Evolutionary conservation across 2,329 filamentous ascomycete genomes (phyloP).

Genomic region (Fusarium keratoplasticum): DNA sequence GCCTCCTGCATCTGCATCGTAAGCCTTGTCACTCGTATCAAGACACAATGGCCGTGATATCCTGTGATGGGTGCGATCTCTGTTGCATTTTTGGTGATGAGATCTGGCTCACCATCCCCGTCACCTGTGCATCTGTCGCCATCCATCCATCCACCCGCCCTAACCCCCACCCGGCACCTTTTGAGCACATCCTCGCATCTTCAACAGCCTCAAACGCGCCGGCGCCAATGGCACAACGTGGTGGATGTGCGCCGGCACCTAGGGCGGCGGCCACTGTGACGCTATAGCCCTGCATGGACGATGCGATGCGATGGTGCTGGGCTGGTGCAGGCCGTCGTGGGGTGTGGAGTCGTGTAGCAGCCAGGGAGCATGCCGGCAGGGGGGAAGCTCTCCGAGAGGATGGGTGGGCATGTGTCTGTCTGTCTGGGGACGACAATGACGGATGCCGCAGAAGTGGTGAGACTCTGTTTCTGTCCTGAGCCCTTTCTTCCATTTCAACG

Average conservation of each 20-base stretch:
- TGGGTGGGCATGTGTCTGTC: slow-evolving; percentile 4
- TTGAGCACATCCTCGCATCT: slow-evolving; percentile 18
- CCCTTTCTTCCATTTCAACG: neutral
- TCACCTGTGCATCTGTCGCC: slow-evolving; percentile 13
- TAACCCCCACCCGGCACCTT: slow-evolving; percentile 20
- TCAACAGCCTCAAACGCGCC: slow-evolving; percentile 33
- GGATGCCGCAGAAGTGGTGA: slow-evolving; percentile 23
- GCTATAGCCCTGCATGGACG: slow-evolving; percentile 8
- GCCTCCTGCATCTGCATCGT: slow-evolving; percentile 1
- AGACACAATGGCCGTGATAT: neutral
- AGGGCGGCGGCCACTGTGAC: slow-evolving; percentile 2
- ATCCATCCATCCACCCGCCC: neutral
- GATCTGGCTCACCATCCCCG: neutral
- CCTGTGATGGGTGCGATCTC: slow-evolving; percentile 3
- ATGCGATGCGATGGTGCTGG: slow-evolving; percentile 17
- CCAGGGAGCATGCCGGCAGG: slow-evolving; percentile 17
- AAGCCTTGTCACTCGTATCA: neutral
- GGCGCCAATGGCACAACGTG: slow-evolving; percentile 25
- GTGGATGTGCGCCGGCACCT: slow-evolving; percentile 1
- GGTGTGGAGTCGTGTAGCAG: slow-evolving; percentile 30
- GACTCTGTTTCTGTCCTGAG: slow-evolving; percentile 25
- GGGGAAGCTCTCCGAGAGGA: slow-evolving; percentile 15
- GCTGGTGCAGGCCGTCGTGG: slow-evolving; percentile 19
- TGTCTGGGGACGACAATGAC: slow-evolving; percentile 13
- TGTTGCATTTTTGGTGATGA: neutral